Conservation (phyloP, 179 eudicot genomes). For the Gypsophila paniculata region DNA sequence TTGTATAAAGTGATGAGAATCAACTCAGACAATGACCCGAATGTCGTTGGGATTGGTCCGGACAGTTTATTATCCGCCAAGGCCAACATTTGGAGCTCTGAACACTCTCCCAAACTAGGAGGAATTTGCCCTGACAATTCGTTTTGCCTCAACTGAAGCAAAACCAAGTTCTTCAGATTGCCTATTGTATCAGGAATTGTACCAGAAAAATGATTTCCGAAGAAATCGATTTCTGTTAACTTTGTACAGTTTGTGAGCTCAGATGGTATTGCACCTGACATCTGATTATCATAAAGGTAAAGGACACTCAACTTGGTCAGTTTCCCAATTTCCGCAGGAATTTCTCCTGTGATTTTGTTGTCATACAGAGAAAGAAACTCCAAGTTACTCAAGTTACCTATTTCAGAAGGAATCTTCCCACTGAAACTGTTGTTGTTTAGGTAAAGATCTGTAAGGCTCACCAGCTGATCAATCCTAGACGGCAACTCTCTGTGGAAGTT, state of each 20-base stretch:
- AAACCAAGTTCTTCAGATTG: slow-evolving; percentile 51
- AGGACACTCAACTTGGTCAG: slow-evolving; percentile 46
- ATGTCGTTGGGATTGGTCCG: slow-evolving; percentile 61
- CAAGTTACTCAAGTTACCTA: slow-evolving; percentile 69
- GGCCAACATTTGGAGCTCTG: slow-evolving; percentile 52
- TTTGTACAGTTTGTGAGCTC: slow-evolving; percentile 72
- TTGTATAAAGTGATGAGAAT: slow-evolving; percentile 72
- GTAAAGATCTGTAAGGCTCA: slow-evolving; percentile 63
- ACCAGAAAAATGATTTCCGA: slow-evolving; percentile 67
- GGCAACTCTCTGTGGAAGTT: slow-evolving; percentile 56
- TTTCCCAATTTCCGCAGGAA: slow-evolving; percentile 67
- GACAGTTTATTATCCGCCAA: slow-evolving; percentile 75
- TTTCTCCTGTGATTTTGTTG: slow-evolving; percentile 56
- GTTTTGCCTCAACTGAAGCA: slow-evolving; percentile 80
- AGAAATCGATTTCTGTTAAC: slow-evolving; percentile 65
- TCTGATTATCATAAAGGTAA: slow-evolving; percentile 73
- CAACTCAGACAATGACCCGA: slow-evolving; percentile 56
- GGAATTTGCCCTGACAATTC: slow-evolving; percentile 66
- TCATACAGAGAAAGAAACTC: slow-evolving; percentile 47
- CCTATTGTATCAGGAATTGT: slow-evolving; percentile 66
- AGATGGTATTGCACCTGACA: slow-evolving; percentile 64
- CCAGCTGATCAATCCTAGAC: slow-evolving; percentile 43
- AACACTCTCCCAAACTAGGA: slow-evolving; percentile 66
- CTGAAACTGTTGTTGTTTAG: slow-evolving; percentile 82
- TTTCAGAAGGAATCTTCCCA: slow-evolving; percentile 56